Conservation (phyloP, 148 eudicot genomes). For the Salicornia ramosissima region DNA sequence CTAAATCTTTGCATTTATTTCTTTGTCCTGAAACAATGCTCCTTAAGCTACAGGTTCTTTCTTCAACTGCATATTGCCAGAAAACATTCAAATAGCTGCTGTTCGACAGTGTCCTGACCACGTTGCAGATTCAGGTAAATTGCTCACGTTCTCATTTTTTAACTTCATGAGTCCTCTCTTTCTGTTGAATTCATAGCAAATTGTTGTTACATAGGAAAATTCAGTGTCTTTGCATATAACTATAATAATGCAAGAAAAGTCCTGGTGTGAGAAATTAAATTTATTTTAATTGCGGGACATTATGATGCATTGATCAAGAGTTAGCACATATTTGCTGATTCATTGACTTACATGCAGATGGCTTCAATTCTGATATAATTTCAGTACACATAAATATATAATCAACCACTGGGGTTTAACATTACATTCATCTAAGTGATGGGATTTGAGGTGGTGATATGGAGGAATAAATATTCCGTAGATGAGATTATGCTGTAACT, state of each 20-base stretch:
- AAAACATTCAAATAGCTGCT: slow-evolving; percentile 58
- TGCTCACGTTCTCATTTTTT: not conserved
- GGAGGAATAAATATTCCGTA: not conserved
- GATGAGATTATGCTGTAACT: not conserved
- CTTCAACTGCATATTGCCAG: slow-evolving; percentile 79
- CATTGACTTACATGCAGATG: not conserved
- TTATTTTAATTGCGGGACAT: not conserved
- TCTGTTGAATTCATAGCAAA: too few relatives aligned
- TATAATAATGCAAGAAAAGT: too few relatives aligned
- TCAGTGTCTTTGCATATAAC: too few relatives aligned
- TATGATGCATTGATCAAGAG: not conserved
- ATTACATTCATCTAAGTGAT: not conserved
- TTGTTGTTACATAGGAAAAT: too few relatives aligned
- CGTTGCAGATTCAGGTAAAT: slow-evolving; percentile 55
- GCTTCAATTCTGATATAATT: not conserved
- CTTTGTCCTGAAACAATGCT: slow-evolving; percentile 22
- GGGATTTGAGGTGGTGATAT: not conserved
- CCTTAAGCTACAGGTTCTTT: slow-evolving; percentile 63
- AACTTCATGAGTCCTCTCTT: not conserved
- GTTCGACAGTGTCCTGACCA: slow-evolving; percentile 61
- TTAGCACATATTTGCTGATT: not conserved
- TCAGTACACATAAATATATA: not conserved
- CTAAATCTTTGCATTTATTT: not conserved
- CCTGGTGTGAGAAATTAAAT: not conserved
- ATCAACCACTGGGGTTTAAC: not conserved